Evolutionary conservation across 2,329 filamentous ascomycete genomes (phyloP).

Genomic region (Phaeosphaeriaceae sp.): DNA sequence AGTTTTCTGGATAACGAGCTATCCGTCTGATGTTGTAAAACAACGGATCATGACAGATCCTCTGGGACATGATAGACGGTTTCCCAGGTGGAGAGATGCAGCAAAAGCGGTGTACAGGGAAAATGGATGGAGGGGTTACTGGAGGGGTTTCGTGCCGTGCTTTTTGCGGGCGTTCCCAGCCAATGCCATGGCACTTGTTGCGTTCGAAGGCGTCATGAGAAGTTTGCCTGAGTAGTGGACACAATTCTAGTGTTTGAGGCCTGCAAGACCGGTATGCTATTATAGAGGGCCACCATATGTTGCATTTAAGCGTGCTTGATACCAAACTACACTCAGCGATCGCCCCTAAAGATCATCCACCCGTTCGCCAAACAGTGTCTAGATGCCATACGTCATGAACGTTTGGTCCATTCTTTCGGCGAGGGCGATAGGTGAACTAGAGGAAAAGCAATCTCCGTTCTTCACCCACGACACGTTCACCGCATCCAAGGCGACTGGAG

Average conservation of each 20-base stretch:
- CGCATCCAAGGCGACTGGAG: background rate
- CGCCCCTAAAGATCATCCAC: background rate
- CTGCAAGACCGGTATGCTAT: background rate
- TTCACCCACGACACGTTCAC: background rate
- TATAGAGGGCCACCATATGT: background rate
- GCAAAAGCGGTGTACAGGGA: constrained; percentile 79
- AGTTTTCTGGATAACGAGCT: constrained; percentile 91
- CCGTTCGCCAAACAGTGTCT: background rate
- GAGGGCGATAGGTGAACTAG: background rate
- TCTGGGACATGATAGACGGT: constrained; percentile 69
- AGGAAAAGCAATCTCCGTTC: background rate
- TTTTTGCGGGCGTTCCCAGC: constrained; percentile 94
- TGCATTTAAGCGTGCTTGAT: background rate
- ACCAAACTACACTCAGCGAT: background rate
- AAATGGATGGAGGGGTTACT: constrained; percentile 80
- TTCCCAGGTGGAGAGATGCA: constrained; percentile 79
- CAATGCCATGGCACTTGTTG: constrained; percentile 91
- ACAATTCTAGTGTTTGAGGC: background rate
- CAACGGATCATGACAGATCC: constrained; percentile 97
- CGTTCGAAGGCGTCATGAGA: constrained; percentile 92
- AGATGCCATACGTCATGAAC: constrained; percentile 2
- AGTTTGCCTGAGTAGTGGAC: constrained; percentile 38
- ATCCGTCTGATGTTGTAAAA: constrained; percentile 93
- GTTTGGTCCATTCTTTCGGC: background rate
- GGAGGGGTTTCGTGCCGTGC: constrained; percentile 90